phyloP scores from a whole-genome alignment of 441 rosid genomes.

The Corymbia calophylla region DNA sequence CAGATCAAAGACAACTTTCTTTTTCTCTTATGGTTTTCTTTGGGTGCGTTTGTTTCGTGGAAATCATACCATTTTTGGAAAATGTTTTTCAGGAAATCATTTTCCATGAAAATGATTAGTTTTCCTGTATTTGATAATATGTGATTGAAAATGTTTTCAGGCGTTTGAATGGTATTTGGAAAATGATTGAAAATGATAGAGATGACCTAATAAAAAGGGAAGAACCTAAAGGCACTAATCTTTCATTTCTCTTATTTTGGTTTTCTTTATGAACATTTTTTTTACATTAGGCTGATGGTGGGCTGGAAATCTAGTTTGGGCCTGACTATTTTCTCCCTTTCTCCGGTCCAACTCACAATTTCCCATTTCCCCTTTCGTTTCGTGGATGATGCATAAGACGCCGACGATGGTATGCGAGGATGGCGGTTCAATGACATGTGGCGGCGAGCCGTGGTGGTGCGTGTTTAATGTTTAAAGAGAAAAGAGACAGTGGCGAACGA shows the following conservation, averaged over 20 bases:
- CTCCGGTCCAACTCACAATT: fast-evolving
- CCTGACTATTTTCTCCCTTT: background rate
- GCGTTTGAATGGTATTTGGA: no score
- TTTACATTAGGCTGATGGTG: background rate
- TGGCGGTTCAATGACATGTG: background rate
- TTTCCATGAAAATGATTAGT: no score
- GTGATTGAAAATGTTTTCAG: no score
- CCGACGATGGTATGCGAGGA: background rate
- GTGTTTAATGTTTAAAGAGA: background rate
- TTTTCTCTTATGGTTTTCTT: background rate
- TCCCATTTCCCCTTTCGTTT: background rate
- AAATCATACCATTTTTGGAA: no score
- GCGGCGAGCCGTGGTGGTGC: background rate
- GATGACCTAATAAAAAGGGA: no score
- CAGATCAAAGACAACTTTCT: background rate
- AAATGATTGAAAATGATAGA: no score
- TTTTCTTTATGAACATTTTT: background rate
- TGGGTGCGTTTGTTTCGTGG: no score
- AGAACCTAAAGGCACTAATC: no score
- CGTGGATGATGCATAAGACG: background rate
- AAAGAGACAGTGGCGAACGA: no score
- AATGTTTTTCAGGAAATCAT: no score
- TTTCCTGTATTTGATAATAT: no score
- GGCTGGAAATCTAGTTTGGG: background rate
- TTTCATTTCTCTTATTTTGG: no score